Percentiles rank a stretch among this genome's conserved stretches.
Conservation (phyloP, 768 basidiomycete genomes). For the Pleurotus citrinopileatus region DNA sequence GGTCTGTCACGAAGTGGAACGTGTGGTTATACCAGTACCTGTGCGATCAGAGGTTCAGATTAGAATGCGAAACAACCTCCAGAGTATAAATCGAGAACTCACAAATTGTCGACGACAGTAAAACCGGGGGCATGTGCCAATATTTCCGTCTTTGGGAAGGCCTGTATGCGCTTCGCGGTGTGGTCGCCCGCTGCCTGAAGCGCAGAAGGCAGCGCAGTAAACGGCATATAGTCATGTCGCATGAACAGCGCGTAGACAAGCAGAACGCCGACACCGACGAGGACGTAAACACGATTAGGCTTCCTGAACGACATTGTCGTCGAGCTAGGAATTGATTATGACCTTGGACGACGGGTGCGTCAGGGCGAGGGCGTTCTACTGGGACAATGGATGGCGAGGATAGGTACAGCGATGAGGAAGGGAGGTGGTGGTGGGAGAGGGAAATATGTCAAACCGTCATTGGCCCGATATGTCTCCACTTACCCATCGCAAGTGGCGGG, state of each 20-base stretch:
- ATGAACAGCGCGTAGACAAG: neutral
- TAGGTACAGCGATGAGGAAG: neutral
- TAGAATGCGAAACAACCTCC: neutral
- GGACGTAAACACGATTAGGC: neutral
- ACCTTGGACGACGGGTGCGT: no score
- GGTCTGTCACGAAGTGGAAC: conserved; percentile 1
- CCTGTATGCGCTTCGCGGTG: conserved; percentile 1
- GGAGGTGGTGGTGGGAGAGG: neutral
- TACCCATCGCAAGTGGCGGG: no score
- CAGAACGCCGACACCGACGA: conserved; percentile 1
- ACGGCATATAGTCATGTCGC: neutral
- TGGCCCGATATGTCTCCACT: neutral
- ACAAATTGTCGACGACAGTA: conserved; percentile 4
- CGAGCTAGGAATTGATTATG: neutral
- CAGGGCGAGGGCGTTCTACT: no score
- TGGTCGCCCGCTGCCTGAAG: neutral
- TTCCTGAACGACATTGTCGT: neutral
- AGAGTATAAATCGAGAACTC: neutral
- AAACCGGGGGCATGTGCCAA: conserved; percentile 1
- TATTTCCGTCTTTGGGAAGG: neutral
- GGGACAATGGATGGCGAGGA: no score
- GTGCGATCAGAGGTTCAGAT: neutral
- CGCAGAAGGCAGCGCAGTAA: neutral
- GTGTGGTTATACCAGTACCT: conserved; percentile 4
- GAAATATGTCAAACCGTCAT: neutral